These are phyloP conservation scores for Epicoccum nigrum DNA, from an alignment of 2,329 filamentous ascomycete species.

Conservation along the genomic window DNA sequence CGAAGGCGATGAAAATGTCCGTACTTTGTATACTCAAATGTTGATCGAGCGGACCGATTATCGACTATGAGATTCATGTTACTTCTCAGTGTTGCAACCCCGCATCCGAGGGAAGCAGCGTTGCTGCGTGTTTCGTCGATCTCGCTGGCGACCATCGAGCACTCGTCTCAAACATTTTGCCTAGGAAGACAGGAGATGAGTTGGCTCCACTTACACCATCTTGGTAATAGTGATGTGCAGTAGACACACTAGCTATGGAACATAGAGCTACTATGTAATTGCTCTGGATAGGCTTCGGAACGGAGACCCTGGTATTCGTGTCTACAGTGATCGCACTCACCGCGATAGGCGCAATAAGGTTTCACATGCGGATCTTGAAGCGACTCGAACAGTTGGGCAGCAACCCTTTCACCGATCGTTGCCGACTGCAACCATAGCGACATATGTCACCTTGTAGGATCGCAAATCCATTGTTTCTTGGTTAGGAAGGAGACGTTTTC, in stretches of 20 bases:
- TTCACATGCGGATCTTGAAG: background rate
- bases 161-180: background rate
- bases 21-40: too few species aligned
- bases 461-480: background rate
- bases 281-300: background rate
- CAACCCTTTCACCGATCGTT: background rate
- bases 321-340: background rate
- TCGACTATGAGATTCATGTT: background rate
- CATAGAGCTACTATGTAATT: background rate
- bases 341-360: conserved; percentile 1
- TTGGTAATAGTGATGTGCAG: background rate
- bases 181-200: background rate
- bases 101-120: conserved; percentile 1
- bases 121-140: conserved; percentile 5
- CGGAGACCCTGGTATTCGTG: too few species aligned
- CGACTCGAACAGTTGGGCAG: background rate
- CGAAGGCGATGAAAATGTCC: too few species aligned
- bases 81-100: conserved; percentile 5
- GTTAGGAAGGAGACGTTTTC: background rate
- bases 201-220: background rate
- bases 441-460: too few species aligned
- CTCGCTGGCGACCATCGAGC: conserved; percentile 1
- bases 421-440: background rate
- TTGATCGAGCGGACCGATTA: conserved; percentile 6
- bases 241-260: background rate